phyloP scores from a whole-genome alignment of 768 basidiomycete species.

The Steccherinum ochraceum region DNA sequence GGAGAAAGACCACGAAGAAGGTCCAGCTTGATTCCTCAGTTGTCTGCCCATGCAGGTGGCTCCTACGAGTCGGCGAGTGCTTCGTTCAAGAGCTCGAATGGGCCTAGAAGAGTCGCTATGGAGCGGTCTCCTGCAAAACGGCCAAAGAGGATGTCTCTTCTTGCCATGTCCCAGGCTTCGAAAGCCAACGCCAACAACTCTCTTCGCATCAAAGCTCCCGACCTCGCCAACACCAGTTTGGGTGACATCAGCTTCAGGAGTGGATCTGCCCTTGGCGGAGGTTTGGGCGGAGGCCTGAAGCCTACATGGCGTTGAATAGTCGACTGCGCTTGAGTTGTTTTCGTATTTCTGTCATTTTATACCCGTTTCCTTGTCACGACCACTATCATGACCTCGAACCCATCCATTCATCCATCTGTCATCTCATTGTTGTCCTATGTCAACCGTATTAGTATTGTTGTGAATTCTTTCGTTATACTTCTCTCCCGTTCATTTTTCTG shows the following conservation, averaged over 20 bases:
- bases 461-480: conserved; percentile 13
- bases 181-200: conserved; percentile 18
- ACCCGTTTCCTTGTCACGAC: background rate
- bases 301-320: conserved; percentile 53
- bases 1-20: conserved; percentile 67
- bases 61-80: conserved; percentile 1
- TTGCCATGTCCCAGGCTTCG: conserved; percentile 25
- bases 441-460: conserved; percentile 1
- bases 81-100: conserved; percentile 13
- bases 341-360: background rate
- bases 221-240: conserved; percentile 31
- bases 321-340: background rate
- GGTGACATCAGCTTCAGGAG: conserved; percentile 43
- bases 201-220: conserved; percentile 24
- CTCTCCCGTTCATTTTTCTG: conserved; percentile 11
- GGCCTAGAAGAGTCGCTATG: conserved; percentile 37
- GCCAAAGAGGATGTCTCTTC: conserved; percentile 50
- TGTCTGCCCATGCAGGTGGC: conserved; percentile 41
- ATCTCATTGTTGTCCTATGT: conserved; percentile 2
- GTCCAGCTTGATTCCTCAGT: conserved; percentile 77
- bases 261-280: conserved; percentile 3
- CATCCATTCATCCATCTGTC: conserved; percentile 1
- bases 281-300: conserved; percentile 25
- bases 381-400: conserved; percentile 6
- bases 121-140: conserved; percentile 65